A percentile compares a stretch with the other conserved stretches of the same genome.
phyloP scores from a whole-genome alignment of 2,329 filamentous ascomycete species.

The Arachnomyces sp. region DNA sequence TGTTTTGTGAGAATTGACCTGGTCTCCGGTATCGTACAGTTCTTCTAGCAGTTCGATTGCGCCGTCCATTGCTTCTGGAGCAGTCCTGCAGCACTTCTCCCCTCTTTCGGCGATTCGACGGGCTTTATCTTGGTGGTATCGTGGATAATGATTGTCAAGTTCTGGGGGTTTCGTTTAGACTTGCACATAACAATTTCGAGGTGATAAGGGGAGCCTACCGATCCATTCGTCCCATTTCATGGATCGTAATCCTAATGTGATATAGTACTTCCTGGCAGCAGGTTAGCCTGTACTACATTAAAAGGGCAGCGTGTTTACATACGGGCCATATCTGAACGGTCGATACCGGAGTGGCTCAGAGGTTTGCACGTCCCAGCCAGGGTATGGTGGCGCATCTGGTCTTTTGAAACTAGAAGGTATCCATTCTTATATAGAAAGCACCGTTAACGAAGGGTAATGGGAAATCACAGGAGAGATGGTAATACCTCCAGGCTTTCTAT shows the following conservation, averaged over 20 bases:
- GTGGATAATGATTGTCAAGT: slow-evolving; percentile 69
- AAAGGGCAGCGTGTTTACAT: slow-evolving; percentile 19
- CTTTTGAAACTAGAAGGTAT: slow-evolving; percentile 51
- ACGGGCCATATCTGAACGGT: slow-evolving; percentile 68
- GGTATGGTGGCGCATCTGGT: slow-evolving; percentile 55
- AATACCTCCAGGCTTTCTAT: slow-evolving; percentile 42
- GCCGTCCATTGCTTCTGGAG: slow-evolving; percentile 62
- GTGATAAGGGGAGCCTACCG: slow-evolving; percentile 19
- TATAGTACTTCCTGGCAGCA: slow-evolving; percentile 52
- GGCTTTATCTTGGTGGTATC: slow-evolving; percentile 65
- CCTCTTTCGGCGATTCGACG: slow-evolving; percentile 60
- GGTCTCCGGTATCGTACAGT: slow-evolving; percentile 45
- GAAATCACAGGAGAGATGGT: neutral
- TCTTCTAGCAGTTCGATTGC: slow-evolving; percentile 72
- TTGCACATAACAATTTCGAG: slow-evolving; percentile 1
- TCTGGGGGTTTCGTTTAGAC: slow-evolving; percentile 38
- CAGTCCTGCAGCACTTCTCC: slow-evolving; percentile 59
- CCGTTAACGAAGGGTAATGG: neutral
- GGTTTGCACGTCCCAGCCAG: slow-evolving; percentile 59
- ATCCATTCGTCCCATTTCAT: slow-evolving; percentile 71
- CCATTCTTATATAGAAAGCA: slow-evolving; percentile 42
- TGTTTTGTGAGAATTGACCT: no score
- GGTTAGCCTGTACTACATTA: neutral
- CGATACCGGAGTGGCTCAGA: slow-evolving; percentile 70
- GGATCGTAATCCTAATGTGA: slow-evolving; percentile 69